Base-by-base conservation (phyloP, 2,329 filamentous ascomycete genomes). In the Calycina marina region DNA sequence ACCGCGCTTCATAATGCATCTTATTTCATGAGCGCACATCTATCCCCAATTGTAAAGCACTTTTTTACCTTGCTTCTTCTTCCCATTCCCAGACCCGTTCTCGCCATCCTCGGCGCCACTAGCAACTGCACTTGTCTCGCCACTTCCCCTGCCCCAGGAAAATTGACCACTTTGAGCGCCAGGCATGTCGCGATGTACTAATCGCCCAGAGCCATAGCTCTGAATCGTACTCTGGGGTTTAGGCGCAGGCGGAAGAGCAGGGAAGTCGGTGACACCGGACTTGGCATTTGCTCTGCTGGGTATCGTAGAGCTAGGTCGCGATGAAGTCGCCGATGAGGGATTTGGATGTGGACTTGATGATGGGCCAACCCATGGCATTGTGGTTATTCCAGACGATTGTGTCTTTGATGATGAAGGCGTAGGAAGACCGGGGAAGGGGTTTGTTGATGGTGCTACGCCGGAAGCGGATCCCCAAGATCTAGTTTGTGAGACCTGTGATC, bases 181-280 rank as follows among this genome's bases (percentile, higher is more conserved):
- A 4, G 49, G 6, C 61, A 28, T 30, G n/a, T 32, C 46, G 6
- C 38, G 41, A 9, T 50, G 63, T 24, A 62, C 55, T 44, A 75
- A 70, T 25, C 72, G 55, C 53, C 4, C 70, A 58, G 4, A 58
- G 54, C 71, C 71, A 43, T 75, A 74, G 3, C 69, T 69, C 34
- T 74, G 73, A 27, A 76, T 71, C 0, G 68, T 72, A 2, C 68
- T 72, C 25, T 61, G 60, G 3, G 69, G 68, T 47, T 76, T 94
- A 0, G 80, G 68, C 1, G 84, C 85, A 0, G 74, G 65, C 0
- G 86, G 86, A 1, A 94, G 65, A 2, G 84, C 77, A 0, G 86
- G 88, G 56, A 94, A 94, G 0, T 75, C 72, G 40, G 86, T 77
- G 6, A 52, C 46, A 17, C 28, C 37, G 13, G 30, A 29, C 28